Conservation (phyloP, 2,329 filamentous ascomycete genomes). For the Colletotrichum paranaense region DNA sequence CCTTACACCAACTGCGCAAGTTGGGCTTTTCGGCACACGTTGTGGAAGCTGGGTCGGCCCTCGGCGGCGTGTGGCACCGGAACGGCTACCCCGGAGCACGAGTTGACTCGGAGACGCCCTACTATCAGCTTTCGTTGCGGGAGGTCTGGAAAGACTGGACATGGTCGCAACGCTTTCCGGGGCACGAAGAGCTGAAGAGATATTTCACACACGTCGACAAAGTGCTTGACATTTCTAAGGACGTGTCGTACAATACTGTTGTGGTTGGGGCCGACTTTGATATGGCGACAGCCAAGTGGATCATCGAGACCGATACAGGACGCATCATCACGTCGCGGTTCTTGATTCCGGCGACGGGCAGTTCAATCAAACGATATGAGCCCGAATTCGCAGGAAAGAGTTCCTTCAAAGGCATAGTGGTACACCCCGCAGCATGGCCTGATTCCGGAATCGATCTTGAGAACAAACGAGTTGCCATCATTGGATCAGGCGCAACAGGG, state of each 20-base stretch:
- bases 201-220: slow-evolving; percentile 61
- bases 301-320: slow-evolving; percentile 54
- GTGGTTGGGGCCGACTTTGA: slow-evolving; percentile 56
- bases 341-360: slow-evolving; percentile 59
- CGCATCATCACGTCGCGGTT: slow-evolving; percentile 51
- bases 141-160: slow-evolving; percentile 57
- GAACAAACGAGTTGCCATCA: slow-evolving; percentile 43
- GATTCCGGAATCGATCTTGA: slow-evolving; percentile 33
- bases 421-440: slow-evolving; percentile 46
- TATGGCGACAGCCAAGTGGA: slow-evolving; percentile 51
- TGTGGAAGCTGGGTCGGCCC: slow-evolving; percentile 49
- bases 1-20: slow-evolving; percentile 49
- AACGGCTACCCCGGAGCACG: slow-evolving; percentile 56
- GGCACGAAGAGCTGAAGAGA: slow-evolving; percentile 50
- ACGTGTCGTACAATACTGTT: slow-evolving; percentile 55
- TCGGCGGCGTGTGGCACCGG: slow-evolving; percentile 58
- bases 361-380: slow-evolving; percentile 55
- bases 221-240: slow-evolving; percentile 54
- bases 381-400: slow-evolving; percentile 47
- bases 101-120: slow-evolving; percentile 49
- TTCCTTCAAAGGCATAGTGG: slow-evolving; percentile 41
- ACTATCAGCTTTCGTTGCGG: slow-evolving; percentile 49
- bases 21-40: slow-evolving; percentile 49
- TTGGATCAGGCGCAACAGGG: slow-evolving; percentile 46
- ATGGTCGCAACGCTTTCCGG: slow-evolving; percentile 54